Evolutionary conservation across 2,329 filamentous ascomycete genomes (phyloP), one percentile per base, ranked within the genome.

Genomic region (Neonectria magnoliae): DNA sequence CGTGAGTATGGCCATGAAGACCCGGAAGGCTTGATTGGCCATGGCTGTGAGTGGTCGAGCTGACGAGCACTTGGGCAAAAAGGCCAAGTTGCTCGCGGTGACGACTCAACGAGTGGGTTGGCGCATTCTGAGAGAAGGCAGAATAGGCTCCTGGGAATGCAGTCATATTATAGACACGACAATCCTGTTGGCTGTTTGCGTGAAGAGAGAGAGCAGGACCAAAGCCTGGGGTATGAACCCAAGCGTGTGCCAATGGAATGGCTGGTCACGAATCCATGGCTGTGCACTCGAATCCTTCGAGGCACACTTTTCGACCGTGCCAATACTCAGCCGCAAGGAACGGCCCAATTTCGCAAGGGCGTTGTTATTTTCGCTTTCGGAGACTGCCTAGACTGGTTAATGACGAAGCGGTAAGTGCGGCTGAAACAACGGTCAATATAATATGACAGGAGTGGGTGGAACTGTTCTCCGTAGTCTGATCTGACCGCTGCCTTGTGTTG

Each of bases 1-100:
- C 13, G 56, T 25, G 3, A 57, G 45, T 42, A 60, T 20, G 29
- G 47, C 59, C 18, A 60, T 22, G 11, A 67, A 16, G 38, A 68
- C 48, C 11, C 54, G 11, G 16, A 57, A 50, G 16, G 55, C n/a
- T 11, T 60, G 38, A 38, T 58, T 58, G 3, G 31, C 9, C 60
- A 51, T 50, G 25, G 47, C 9, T n/a, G 4, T 31, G 27, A 50
- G 27, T 18, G 27, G 2, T 16, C 5, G 25, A 50, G 16, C 16
- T 18, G 25, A 8, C 18, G 10, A 13, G 27, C 20, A 51, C 13
- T 7, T 51, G 27, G 10, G 7, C n/a, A 20, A 10, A 10, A 22
- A 11, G 5, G 11, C 13, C 18, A 16, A 27, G 14, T 31, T 18
- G 27, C 10, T 51, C 27, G 47, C 18, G 18, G n/a, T 10, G 3